Evolutionary conservation across 2,329 filamentous ascomycete genomes (phyloP).

Genomic region (Clonostachys sp.): DNA sequence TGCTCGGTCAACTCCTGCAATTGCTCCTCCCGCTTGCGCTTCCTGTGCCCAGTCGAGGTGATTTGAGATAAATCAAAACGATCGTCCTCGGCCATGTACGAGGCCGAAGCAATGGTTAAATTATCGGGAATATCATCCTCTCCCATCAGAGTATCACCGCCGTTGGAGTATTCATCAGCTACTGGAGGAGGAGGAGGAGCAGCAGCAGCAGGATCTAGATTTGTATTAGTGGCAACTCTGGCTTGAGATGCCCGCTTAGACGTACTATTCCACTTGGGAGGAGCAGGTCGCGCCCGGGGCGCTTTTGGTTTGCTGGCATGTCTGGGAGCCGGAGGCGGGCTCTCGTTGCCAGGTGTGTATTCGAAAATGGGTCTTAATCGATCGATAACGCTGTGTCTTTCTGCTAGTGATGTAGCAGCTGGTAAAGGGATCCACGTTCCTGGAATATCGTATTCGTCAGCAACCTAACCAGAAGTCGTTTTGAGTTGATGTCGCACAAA

Average conservation of each 20-base stretch:
- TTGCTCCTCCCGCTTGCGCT: constrained; percentile 70
- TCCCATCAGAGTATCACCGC: constrained; percentile 8
- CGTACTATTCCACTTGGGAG: constrained; percentile 51
- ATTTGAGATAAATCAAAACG: constrained; percentile 63
- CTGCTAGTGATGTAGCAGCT: constrained; percentile 75
- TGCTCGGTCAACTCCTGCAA: constrained; percentile 66
- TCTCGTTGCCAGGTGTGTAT: constrained; percentile 77
- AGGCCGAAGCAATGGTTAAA: constrained; percentile 76
- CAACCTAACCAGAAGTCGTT: constrained; percentile 5
- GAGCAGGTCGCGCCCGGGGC: constrained; percentile 47
- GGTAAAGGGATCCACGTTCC: constrained; percentile 94
- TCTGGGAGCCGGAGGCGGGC: constrained; percentile 88
- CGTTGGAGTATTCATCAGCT: constrained; percentile 61
- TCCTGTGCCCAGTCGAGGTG: constrained; percentile 54
- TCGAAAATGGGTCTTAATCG: constrained; percentile 86
- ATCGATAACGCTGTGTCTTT: constrained; percentile 81
- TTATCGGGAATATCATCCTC: constrained; percentile 76
- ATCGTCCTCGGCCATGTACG: constrained; percentile 81
- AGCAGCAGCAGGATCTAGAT: constrained; percentile 1
- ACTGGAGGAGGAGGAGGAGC: constrained; percentile 11
- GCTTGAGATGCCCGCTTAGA: not conserved
- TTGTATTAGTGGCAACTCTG: not conserved
- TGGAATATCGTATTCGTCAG: constrained; percentile 20
- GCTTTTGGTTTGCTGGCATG: constrained; percentile 85
- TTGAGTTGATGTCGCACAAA: constrained; percentile 22